Percentiles rank a stretch among this genome's conserved stretches.
These are phyloP conservation scores for Diaporthe aspalathi DNA, from an alignment of 2,329 filamentous ascomycete genomes.

Conservation along the genomic window DNA sequence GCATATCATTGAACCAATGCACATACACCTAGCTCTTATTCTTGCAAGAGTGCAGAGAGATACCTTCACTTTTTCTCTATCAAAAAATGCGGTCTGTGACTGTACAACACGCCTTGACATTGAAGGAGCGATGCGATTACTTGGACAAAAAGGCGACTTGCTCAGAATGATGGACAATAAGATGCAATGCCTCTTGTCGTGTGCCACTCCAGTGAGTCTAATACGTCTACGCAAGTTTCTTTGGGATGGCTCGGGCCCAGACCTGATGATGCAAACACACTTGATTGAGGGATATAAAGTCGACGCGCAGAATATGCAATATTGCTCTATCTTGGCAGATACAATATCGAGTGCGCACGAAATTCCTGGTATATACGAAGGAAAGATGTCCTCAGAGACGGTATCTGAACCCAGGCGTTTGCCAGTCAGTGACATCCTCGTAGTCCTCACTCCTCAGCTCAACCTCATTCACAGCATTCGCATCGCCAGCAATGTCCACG, in stretches of 20 bases:
- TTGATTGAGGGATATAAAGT: no score
- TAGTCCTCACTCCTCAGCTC: conserved; percentile 59
- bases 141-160: no score
- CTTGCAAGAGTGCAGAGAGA: neutral
- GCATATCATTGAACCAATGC: neutral
- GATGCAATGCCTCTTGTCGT: no score
- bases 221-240: no score
- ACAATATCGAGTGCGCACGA: neutral
- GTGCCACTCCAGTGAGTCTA: no score
- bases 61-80: neutral
- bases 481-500: conserved; percentile 44
- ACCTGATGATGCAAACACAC: neutral
- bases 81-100: neutral
- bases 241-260: no score
- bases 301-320: neutral
- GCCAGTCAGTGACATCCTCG: conserved; percentile 70
- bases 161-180: no score
- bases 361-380: no score
- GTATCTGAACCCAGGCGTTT: conserved; percentile 69
- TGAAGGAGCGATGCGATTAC: no score
- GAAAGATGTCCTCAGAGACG: conserved; percentile 52
- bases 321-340: neutral
- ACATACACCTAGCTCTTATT: neutral
- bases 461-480: conserved; percentile 49
- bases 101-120: no score